These are phyloP conservation scores for Delitschia confertaspora DNA, from an alignment of 495 filamentous ascomycete genomes.

Conservation along the genomic window DNA sequence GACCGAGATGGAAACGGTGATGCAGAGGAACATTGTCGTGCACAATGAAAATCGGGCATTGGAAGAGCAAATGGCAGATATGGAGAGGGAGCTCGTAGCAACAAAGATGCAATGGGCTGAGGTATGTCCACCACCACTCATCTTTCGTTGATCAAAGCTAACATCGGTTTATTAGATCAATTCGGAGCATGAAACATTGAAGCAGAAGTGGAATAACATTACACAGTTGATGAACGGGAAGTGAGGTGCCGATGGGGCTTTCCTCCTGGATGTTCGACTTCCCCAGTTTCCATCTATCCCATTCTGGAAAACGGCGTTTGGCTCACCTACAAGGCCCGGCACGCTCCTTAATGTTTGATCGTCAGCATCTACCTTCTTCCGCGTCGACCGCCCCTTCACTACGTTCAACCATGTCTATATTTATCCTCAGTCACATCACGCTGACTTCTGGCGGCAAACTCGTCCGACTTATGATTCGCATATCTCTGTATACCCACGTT, in stretches of 20 bases:
- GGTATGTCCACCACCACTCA: slow-evolving; percentile 46
- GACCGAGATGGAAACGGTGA: slow-evolving; percentile 82
- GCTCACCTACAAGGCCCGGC: neutral
- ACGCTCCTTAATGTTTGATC: slow-evolving; percentile 10
- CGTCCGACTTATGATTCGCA: slow-evolving; percentile 8
- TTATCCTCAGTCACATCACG: neutral
- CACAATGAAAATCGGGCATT: slow-evolving; percentile 85
- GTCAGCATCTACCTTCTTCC: slow-evolving; percentile 7
- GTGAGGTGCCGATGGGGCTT: neutral
- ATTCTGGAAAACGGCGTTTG: slow-evolving; percentile 8
- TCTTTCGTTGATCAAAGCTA: neutral
- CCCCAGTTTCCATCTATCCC: neutral
- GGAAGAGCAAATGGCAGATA: slow-evolving; percentile 84
- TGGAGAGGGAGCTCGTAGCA: slow-evolving; percentile 87
- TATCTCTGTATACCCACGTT: slow-evolving; percentile 19
- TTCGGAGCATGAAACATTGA: slow-evolving; percentile 34
- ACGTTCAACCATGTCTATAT: slow-evolving; percentile 14
- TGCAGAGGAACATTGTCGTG: slow-evolving; percentile 86
- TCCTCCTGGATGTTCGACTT: neutral
- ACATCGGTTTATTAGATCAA: slow-evolving; percentile 28
- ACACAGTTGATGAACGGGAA: slow-evolving; percentile 29
- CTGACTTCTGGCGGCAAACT: neutral
- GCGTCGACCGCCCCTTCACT: slow-evolving; percentile 20
- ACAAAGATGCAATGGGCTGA: slow-evolving; percentile 94
- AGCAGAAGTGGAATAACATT: slow-evolving; percentile 34